Conservation (phyloP, 805 yeast species). For the Spathaspora boniae region DNA sequence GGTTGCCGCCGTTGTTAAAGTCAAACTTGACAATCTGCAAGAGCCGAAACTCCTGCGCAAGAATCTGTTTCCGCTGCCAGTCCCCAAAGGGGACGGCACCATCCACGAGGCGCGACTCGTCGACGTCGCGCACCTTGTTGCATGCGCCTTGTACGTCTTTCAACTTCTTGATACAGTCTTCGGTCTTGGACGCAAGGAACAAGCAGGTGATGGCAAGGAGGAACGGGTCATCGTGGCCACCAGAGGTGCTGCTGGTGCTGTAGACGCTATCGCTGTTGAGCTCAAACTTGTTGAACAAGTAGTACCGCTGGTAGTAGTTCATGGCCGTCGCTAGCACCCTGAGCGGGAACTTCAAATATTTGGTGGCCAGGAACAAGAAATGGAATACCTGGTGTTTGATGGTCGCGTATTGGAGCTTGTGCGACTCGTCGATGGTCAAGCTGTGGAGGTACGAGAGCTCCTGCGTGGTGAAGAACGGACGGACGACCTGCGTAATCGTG, state of each 20-base stretch:
- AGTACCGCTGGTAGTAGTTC: slow-evolving; percentile 69
- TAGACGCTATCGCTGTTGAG: slow-evolving; percentile 28
- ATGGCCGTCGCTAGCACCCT: slow-evolving; percentile 67
- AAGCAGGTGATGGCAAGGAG: slow-evolving; percentile 69
- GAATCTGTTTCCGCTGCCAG: slow-evolving; percentile 51
- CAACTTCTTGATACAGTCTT: slow-evolving; percentile 78
- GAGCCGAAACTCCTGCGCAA: slow-evolving; percentile 65
- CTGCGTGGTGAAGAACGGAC: slow-evolving; percentile 57
- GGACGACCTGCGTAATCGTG: slow-evolving; percentile 40
- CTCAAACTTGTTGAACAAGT: slow-evolving; percentile 60
- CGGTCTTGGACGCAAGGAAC: slow-evolving; percentile 70
- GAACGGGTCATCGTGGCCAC: slow-evolving; percentile 46
- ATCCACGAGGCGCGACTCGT: slow-evolving; percentile 19
- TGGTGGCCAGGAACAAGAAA: slow-evolving; percentile 51
- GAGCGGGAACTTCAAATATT: slow-evolving; percentile 61
- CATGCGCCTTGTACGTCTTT: slow-evolving; percentile 57
- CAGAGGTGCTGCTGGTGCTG: too few relatives aligned
- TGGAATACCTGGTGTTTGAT: slow-evolving; percentile 52
- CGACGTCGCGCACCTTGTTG: slow-evolving; percentile 35
- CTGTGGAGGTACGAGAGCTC: slow-evolving; percentile 52
- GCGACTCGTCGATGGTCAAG: slow-evolving; percentile 48
- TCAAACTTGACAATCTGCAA: slow-evolving; percentile 79
- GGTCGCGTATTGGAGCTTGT: slow-evolving; percentile 44
- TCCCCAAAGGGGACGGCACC: slow-evolving; percentile 28
- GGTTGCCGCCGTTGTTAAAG: slow-evolving; percentile 53